Percentiles rank a stretch among this genome's conserved stretches.
Evolutionary conservation across 164 flowering plant species (phyloP).

Genomic region (Echeveria elegans): DNA sequence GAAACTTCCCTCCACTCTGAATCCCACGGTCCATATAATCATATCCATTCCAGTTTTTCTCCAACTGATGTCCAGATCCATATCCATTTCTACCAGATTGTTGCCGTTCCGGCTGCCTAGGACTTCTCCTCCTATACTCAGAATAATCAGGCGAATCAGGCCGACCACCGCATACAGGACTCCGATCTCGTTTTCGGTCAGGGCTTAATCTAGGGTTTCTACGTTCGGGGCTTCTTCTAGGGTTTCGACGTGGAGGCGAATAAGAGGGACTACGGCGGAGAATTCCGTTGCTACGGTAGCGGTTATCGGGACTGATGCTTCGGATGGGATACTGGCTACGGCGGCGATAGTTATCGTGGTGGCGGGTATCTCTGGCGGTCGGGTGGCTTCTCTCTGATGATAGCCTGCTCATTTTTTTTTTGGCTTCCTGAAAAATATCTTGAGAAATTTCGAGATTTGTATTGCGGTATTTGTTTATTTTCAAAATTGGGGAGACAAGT

Average conservation of each 20-base stretch:
- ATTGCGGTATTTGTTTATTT: not conserved
- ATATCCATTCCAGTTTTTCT: not conserved
- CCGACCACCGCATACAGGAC: conserved; percentile 8
- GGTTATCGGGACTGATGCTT: conserved; percentile 13
- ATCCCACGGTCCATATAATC: conserved; percentile 6
- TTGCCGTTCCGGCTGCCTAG: conserved; percentile 15
- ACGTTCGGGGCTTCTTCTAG: conserved; percentile 19
- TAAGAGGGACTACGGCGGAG: conserved; percentile 13
- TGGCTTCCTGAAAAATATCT: not conserved
- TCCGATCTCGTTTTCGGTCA: not conserved
- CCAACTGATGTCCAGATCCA: conserved; percentile 2
- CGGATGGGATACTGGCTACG: conserved; percentile 14
- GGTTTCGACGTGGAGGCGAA: conserved; percentile 19
- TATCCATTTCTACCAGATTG: conserved; percentile 5
- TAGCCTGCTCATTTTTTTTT: conserved; percentile 4
- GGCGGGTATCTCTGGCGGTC: conserved; percentile 8
- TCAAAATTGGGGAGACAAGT: not conserved
- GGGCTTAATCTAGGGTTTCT: too few species aligned
- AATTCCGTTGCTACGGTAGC: conserved; percentile 11
- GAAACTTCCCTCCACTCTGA: conserved; percentile 10
- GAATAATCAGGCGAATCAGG: conserved; percentile 14
- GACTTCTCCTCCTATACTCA: conserved; percentile 12
- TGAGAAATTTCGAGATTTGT: not conserved
- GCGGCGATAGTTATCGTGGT: conserved; percentile 10
- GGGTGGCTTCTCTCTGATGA: conserved; percentile 6